Percentiles rank a stretch among this genome's conserved stretches.
phyloP scores from a whole-genome alignment of 768 basidiomycete species.

The Leccinellum luteum region DNA sequence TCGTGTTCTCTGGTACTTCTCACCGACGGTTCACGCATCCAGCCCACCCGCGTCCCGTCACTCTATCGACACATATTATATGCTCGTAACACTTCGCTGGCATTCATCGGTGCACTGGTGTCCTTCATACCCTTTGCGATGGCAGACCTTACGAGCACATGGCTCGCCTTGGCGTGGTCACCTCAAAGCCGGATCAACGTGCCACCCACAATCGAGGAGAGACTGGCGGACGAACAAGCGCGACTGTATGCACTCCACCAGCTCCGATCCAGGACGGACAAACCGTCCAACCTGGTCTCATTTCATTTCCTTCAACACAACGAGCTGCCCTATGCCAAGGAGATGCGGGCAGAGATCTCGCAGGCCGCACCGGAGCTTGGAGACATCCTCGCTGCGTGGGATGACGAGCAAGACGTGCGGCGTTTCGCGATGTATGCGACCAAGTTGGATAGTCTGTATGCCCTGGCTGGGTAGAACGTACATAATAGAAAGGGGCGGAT shows the following conservation, averaged over 20 bases:
- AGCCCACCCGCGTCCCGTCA: slow-evolving; percentile 40
- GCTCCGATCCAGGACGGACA: slow-evolving; percentile 19
- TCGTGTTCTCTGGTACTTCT: slow-evolving; percentile 24
- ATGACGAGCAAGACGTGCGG: slow-evolving; percentile 26
- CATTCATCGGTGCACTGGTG: slow-evolving; percentile 43
- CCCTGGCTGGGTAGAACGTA: slow-evolving; percentile 4
- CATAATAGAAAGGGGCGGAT: background rate
- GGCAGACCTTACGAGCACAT: slow-evolving; percentile 48
- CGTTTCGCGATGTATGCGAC: slow-evolving; percentile 26
- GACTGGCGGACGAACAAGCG: slow-evolving; percentile 38
- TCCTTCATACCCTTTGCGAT: slow-evolving; percentile 48
- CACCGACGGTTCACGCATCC: slow-evolving; percentile 21
- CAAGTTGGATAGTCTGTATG: slow-evolving; percentile 29
- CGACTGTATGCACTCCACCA: slow-evolving; percentile 29
- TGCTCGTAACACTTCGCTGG: slow-evolving; percentile 44
- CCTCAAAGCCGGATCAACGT: slow-evolving; percentile 24
- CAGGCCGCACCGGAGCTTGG: slow-evolving; percentile 14
- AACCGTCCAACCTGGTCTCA: slow-evolving; percentile 25
- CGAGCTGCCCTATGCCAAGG: slow-evolving; percentile 25
- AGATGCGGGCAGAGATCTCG: slow-evolving; percentile 13
- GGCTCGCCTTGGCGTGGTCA: slow-evolving; percentile 44
- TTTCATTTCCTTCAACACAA: slow-evolving; percentile 23
- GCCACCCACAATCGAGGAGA: slow-evolving; percentile 32
- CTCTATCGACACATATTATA: slow-evolving; percentile 48
- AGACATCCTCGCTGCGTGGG: slow-evolving; percentile 22